Evolutionary conservation across 176 grass and related monocot species (phyloP).

Genomic region (Zizania latifolia): DNA sequence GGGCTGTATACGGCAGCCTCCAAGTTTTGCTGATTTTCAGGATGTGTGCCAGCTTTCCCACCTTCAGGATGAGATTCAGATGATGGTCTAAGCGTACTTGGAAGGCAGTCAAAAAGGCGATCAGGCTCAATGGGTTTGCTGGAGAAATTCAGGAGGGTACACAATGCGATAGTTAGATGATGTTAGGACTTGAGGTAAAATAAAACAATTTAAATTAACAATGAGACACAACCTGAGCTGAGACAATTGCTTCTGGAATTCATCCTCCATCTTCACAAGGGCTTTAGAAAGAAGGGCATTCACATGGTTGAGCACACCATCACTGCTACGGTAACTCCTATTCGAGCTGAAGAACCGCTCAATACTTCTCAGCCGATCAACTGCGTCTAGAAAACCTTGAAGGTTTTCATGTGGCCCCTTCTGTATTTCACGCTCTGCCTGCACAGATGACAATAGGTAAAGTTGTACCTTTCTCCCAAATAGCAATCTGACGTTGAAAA

Average conservation of each 20-base stretch:
- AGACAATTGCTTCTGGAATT: slow-evolving; percentile 69
- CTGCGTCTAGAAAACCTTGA: slow-evolving; percentile 71
- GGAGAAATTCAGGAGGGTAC: background rate
- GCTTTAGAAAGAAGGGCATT: slow-evolving; percentile 69
- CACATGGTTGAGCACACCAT: slow-evolving; percentile 73
- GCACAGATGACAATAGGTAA: slow-evolving; percentile 5
- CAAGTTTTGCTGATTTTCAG: slow-evolving; percentile 39
- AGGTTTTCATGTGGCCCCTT: slow-evolving; percentile 80
- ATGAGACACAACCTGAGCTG: slow-evolving; percentile 50
- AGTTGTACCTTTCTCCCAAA: background rate
- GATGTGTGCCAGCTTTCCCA: slow-evolving; percentile 41
- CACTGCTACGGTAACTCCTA: slow-evolving; percentile 78
- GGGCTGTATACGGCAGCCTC: slow-evolving; percentile 71
- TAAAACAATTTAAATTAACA: slow-evolving; percentile 7
- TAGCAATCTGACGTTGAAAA: background rate
- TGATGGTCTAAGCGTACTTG: slow-evolving; percentile 65
- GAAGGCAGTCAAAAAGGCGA: slow-evolving; percentile 85
- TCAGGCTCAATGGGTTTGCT: slow-evolving; percentile 96
- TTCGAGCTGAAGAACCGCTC: slow-evolving; percentile 85
- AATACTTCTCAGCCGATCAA: slow-evolving; percentile 70
- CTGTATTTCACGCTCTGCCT: slow-evolving; percentile 76
- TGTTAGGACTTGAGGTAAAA: background rate
- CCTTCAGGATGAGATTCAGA: slow-evolving; percentile 61
- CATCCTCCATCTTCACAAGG: slow-evolving; percentile 71
- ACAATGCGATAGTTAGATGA: slow-evolving; percentile 4